A percentile compares a stretch with the other conserved stretches of the same genome.
Evolutionary conservation across 305 asterid species (phyloP).

Genomic region (Nicotiana rustica): DNA sequence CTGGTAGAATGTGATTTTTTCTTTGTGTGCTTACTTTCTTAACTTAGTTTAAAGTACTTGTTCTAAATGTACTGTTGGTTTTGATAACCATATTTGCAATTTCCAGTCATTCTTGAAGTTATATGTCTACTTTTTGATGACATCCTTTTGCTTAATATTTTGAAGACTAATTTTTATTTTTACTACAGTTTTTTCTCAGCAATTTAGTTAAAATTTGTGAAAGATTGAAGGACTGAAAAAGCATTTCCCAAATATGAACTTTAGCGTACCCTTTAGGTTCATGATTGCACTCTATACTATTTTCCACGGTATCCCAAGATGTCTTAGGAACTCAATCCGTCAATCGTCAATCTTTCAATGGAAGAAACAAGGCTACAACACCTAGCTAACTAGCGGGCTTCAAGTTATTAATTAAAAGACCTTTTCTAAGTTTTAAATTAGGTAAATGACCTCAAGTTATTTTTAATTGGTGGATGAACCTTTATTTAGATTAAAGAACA

Average conservation of each 20-base stretch:
- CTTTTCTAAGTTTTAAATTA: no score
- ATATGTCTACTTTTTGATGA: neutral
- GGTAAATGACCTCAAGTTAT: no score
- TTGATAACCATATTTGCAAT: neutral
- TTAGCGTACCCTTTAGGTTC: no score
- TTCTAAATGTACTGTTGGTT: neutral
- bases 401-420: no score
- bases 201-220: conserved; percentile 19
- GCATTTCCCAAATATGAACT: neutral
- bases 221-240: neutral
- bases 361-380: no score
- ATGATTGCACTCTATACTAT: no score
- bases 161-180: neutral
- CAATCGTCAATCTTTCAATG: no score
- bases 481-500: no score
- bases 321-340: no score
- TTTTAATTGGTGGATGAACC: no score
- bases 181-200: neutral
- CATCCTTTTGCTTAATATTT: conserved; percentile 11
- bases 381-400: no score
- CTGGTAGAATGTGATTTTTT: conserved; percentile 26
- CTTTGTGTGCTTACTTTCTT: neutral
- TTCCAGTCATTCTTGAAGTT: neutral
- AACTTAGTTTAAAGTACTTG: conserved; percentile 1
- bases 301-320: no score